A percentile compares a stretch with the other conserved stretches of the same genome.
phyloP scores from a whole-genome alignment of 345 rosid species.

The Boechera stricta region DNA sequence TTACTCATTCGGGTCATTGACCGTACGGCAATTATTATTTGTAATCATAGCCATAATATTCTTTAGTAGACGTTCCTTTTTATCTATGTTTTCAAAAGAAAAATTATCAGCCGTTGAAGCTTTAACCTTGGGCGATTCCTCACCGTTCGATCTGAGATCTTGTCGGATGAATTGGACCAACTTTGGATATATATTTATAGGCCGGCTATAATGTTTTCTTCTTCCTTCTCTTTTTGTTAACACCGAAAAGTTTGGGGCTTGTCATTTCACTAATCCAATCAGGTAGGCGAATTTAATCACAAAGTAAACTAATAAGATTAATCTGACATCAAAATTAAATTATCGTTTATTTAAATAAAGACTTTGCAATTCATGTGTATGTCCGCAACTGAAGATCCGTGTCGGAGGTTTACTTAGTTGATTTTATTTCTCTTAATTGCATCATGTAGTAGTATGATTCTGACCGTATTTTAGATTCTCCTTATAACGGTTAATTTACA shows the following conservation, averaged over 20 bases:
- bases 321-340: neutral
- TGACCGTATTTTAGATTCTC: conserved; percentile 18
- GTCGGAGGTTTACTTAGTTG: conserved; percentile 24
- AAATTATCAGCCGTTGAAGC: conserved; percentile 29
- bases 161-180: conserved; percentile 38
- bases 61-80: conserved; percentile 12
- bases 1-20: conserved; percentile 38
- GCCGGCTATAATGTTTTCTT: conserved; percentile 46
- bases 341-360: neutral
- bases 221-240: conserved; percentile 29
- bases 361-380: conserved; percentile 29
- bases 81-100: neutral
- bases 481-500: neutral
- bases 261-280: conserved; percentile 35
- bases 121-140: neutral
- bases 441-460: neutral
- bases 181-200: conserved; percentile 37
- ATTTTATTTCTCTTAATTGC: neutral
- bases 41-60: conserved; percentile 26
- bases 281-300: conserved; percentile 7
- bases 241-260: conserved; percentile 30
- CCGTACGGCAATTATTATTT: conserved; percentile 30
- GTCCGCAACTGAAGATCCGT: conserved; percentile 42
- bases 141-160: conserved; percentile 39
- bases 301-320: neutral